A percentile compares a stretch with the other conserved stretches of the same genome.
phyloP scores from a whole-genome alignment of 306 rosid genomes.

The Cucumis melo region DNA sequence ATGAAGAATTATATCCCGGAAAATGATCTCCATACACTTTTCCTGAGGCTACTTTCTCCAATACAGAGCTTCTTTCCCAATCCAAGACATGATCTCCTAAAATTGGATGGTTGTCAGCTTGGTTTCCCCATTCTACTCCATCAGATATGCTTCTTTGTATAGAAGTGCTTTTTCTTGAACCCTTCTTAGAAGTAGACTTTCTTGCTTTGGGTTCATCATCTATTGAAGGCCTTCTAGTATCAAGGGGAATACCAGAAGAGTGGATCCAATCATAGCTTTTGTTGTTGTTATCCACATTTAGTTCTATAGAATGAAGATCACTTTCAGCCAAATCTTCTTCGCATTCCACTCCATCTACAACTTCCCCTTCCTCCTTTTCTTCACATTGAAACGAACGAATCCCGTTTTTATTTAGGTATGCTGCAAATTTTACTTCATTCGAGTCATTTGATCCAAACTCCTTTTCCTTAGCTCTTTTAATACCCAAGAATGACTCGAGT shows the following conservation, averaged over 20 bases:
- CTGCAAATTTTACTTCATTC: constrained; percentile 51
- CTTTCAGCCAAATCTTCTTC: constrained; percentile 79
- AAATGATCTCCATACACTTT: constrained; percentile 42
- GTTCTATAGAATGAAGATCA: constrained; percentile 85
- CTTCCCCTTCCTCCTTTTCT: constrained; percentile 68
- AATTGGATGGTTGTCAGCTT: constrained; percentile 48
- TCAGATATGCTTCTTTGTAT: constrained; percentile 88
- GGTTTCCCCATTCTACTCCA: constrained; percentile 65
- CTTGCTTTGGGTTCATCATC: constrained; percentile 49
- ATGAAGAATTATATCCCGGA: constrained; percentile 48
- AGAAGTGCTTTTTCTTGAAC: constrained; percentile 59
- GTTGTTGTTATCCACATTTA: constrained; percentile 73
- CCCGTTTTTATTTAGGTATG: constrained; percentile 43
- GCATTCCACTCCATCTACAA: constrained; percentile 53
- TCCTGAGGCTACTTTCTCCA: constrained; percentile 52
- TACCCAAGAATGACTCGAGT: constrained; percentile 77
- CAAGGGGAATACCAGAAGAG: constrained; percentile 40
- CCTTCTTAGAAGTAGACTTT: constrained; percentile 60
- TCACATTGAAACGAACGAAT: constrained; percentile 34
- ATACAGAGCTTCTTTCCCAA: constrained; percentile 66
- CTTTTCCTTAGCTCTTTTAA: constrained; percentile 52
- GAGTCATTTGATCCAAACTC: constrained; percentile 39
- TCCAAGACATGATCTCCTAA: constrained; percentile 44
- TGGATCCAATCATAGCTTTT: constrained; percentile 59
- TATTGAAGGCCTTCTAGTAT: constrained; percentile 38